Base-by-base conservation (phyloP, 768 basidiomycete species). In the Termitomyces sp. region DNA sequence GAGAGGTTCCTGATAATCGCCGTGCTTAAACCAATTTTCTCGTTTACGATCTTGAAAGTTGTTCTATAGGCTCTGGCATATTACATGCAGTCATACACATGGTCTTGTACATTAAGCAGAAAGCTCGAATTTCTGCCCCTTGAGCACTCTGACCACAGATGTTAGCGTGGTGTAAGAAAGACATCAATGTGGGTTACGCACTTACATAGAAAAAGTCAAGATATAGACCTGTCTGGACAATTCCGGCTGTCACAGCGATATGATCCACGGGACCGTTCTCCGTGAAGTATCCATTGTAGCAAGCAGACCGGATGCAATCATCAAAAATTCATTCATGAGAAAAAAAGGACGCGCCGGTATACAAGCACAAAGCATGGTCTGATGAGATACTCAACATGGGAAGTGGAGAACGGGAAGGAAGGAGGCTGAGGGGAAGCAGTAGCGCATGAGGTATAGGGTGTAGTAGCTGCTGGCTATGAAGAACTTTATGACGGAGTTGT, bases 401-500 rank as follows among this genome's bases (percentile, higher is more conserved):
- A n/a, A n/a, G 77, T 41, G 32, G 14, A 42, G n/a, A 32, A 19
- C 12, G 53, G 23, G n/a, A 27, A 47, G 38, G 31, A 34, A 48
- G 10, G 76, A 77, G 54, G 67, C 92, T 72, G 59, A 94, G 94
- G 90, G 82, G 80, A 85, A n/a, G n/a, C n/a, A n/a, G n/a, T n/a
- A n/a, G n/a, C n/a, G n/a, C n/a, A n/a, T n/a, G n/a, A n/a, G n/a
- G 75, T 90, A 97, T 67, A 98, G 83, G 63, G 89, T 90, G 76
- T 96, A 98, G 66, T 80, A 84, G 65, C 87, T 91, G 72, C 87
- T 91, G 9, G 73, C 79, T 62, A 98, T 89, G 81, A 98, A 98
- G 83, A 98, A 94, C 79, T 98, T 98, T 94, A 98, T 96, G 67
- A 84, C 52, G 53, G 86, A 87, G 80, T 98, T 98, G 84, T 98